These are phyloP conservation scores for Blastobotrys parvus DNA, from an alignment of 805 yeast genomes.

Conservation along the genomic window DNA sequence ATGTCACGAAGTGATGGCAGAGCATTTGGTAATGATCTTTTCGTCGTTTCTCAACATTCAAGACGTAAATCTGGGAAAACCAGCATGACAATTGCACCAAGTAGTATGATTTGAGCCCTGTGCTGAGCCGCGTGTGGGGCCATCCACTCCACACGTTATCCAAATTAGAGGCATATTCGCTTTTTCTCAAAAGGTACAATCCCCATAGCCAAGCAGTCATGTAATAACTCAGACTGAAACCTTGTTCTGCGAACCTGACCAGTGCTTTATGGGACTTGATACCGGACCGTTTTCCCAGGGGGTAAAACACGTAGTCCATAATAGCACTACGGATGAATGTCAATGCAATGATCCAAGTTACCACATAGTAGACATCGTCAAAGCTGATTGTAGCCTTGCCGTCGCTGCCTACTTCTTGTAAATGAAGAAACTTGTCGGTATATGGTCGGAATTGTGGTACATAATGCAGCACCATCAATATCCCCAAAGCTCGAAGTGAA, in stretches of 20 bases:
- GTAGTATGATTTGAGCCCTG: slow-evolving; percentile 57
- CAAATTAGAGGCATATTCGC: slow-evolving; percentile 46
- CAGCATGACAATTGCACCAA: slow-evolving; percentile 66
- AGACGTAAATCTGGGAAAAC: slow-evolving; percentile 70
- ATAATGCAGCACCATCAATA: slow-evolving; percentile 20
- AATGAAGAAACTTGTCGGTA: slow-evolving; percentile 32
- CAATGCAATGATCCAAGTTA: slow-evolving; percentile 46
- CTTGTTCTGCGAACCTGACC: slow-evolving; percentile 77
- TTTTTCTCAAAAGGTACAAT: slow-evolving; percentile 43
- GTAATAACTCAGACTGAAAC: slow-evolving; percentile 66
- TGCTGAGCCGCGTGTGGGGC: slow-evolving; percentile 60
- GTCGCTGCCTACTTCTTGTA: slow-evolving; percentile 33
- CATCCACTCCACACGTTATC: slow-evolving; percentile 47
- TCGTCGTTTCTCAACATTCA: slow-evolving; percentile 69
- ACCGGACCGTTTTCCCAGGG: slow-evolving; percentile 39
- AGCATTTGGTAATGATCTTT: slow-evolving; percentile 85
- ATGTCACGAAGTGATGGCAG: slow-evolving; percentile 78
- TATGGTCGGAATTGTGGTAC: slow-evolving; percentile 24
- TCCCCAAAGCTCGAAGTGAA: slow-evolving; percentile 11
- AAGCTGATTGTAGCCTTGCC: slow-evolving; percentile 16
- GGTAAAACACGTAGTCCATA: slow-evolving; percentile 50
- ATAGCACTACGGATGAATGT: slow-evolving; percentile 51
- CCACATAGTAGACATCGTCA: slow-evolving; percentile 30
- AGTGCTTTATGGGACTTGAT: slow-evolving; percentile 44
- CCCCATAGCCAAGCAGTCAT: slow-evolving; percentile 49